Evolutionary conservation across 176 grass and related monocot genomes (phyloP), one percentile per base, ranked within the genome.

Genomic region (Rhynchospora breviuscula): DNA sequence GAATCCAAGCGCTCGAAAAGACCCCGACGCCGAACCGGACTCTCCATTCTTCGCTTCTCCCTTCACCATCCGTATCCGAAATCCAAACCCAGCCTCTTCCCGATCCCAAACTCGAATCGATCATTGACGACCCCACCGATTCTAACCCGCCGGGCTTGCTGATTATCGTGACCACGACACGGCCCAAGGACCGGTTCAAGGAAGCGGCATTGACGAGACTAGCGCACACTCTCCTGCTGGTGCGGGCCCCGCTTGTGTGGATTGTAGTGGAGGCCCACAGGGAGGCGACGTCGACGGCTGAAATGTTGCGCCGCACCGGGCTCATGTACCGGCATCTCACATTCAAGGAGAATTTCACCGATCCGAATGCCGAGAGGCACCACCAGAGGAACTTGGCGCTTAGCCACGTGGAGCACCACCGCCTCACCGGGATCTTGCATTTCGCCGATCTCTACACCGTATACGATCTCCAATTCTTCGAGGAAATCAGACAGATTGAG

Each of bases 241-340:
- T 99, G 10, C 86, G 82, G 46, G 82, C 93, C 29, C 97, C 97
- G 35, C 64, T 99, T 3, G 86, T 99, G 17, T 99, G 97, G 97
- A 83, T 99, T 23, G 89, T 99, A 17, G 97, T 99, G 10, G 93
- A 99, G 83, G 88, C 89, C 10, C 84, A 84, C 4, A 78, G 66
- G 15, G 91, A 91, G 52, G 89, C 83, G 21, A 56, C 89, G 0
- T 77, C 66, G 0, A 99, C 97, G 0, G 93, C 91, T 17, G 93
- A 92, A 78, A 86, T 93, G 88, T 85, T 99, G 15, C 70, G 97
- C 26, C 85, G 85, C 54, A 96, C 91, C 0, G 93, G 97, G n/a
- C 86, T 99, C 61, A 89, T 99, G 97, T 99, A 99, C 87, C 66
- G 97, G 10, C 97, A 99, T 85, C 61, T 99, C 79, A 89, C 91